Conservation (phyloP, 176 grass and related monocot genomes). For the bread wheat (Triticum aestivum) region IWGSC_CS_RefSeq_v2.1 NC_057813.1:379260765-379261264, state of each 20-base stretch:
- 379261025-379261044: background rate
- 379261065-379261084: background rate
- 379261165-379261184: constrained; percentile 88
- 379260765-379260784: background rate
- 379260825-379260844: constrained; percentile 95
- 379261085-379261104: background rate
- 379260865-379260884: constrained; percentile 87
- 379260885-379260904: background rate
- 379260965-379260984: constrained; percentile 67
- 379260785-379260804: background rate
- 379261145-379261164: constrained; percentile 98
- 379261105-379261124: background rate
- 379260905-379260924: constrained; percentile 11
- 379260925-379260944: background rate
- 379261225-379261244: background rate
- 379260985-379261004: constrained; percentile 95
- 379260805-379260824: constrained; percentile 85
- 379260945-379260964: background rate
- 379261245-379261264: background rate
- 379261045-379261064: background rate
- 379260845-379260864: constrained; percentile 97
- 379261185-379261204: background rate
- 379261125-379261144: constrained; percentile 87
- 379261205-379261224: constrained; percentile 18
- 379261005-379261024: constrained; percentile 57